Evolutionary conservation across 1,139 yeast species (phyloP), one percentile per base, ranked within the genome.

Genomic region (Schizosaccharomyces versatilis): DNA sequence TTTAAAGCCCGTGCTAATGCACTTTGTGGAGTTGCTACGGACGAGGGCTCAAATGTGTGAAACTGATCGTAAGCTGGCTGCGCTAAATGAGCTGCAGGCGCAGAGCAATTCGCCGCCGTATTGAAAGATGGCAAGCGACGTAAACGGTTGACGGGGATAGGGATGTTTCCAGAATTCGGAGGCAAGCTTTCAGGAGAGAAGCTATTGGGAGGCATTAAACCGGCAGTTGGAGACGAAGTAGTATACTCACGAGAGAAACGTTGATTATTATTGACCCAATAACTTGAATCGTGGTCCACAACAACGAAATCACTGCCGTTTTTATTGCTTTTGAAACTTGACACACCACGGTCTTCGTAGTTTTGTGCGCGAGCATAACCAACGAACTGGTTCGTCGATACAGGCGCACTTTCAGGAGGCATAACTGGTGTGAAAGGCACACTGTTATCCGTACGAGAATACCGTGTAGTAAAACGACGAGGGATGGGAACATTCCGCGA

Each of bases 101-200:
- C 32, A 24, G 19, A 32, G 32, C 32, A 24, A 8, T 32, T n/a
- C 6, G 19, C 12, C 14, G 19, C 19, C 14, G 49, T 12, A 7
- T 19, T 19, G 32, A 19, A 14, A 24, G 49, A 32, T 12, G 49
- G 49, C 7, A 17, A 44, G 38, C 38, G 38, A 44, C 32, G 19
- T 7, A 36, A 15, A 9, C 32, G 19, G 38, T 19, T 44, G 14
- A 19, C 19, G 32, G 49, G 49, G 19, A 44, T 44, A n/a, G 32
- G 8, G 32, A 17, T 19, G 14, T 32, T 12, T 24, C 32, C 38
- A 12, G 36, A 8, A 14, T 44, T 44, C 3, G 38, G 14, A 9
- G 49, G 49, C n/a, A 32, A 19, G 3, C 49, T 44, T 44, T 44
- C 49, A 24, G 49, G 49, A 14, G 49, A 44, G 36, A 44, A 44